A percentile compares a stretch with the other conserved stretches of the same genome.
These are phyloP conservation scores for Dictyostelium purpureum DNA, from an alignment of 78 protist genomes.

Conservation along the genomic window DNA sequence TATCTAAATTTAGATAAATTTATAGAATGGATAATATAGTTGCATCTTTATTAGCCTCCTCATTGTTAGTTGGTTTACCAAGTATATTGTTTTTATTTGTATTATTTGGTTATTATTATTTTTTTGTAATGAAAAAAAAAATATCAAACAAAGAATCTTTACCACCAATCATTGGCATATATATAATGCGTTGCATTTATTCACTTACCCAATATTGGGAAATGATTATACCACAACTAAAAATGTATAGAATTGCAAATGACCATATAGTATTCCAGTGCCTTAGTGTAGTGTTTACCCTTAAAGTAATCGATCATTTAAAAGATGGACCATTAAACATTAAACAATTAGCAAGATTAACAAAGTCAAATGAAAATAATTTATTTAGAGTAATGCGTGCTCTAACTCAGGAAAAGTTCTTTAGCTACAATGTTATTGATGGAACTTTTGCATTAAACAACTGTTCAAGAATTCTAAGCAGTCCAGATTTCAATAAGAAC, in stretches of 20 bases:
- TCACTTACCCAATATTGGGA: slow-evolving; percentile 64
- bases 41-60: slow-evolving; percentile 70
- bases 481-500: not conserved
- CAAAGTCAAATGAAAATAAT: slow-evolving; percentile 10
- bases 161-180: slow-evolving; percentile 31
- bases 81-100: slow-evolving; percentile 19
- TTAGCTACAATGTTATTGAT: not conserved
- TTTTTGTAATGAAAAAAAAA: slow-evolving; percentile 23
- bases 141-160: slow-evolving; percentile 19
- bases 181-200: slow-evolving; percentile 38
- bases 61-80: slow-evolving; percentile 59
- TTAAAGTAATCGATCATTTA: slow-evolving; percentile 40
- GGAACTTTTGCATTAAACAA: not conserved
- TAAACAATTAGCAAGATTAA: not conserved
- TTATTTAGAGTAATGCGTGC: slow-evolving; percentile 1
- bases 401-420: slow-evolving; percentile 25
- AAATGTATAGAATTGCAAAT: slow-evolving; percentile 23
- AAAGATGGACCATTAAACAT: not conserved
- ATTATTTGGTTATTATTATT: slow-evolving; percentile 6
- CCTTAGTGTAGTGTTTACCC: slow-evolving; percentile 27
- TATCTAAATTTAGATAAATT: no score
- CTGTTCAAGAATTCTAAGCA: not conserved
- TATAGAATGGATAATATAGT: slow-evolving; percentile 35
- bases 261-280: slow-evolving; percentile 66
- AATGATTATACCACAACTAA: slow-evolving; percentile 40